Conservation (phyloP, 495 filamentous ascomycete species). For the Lichenothelia convexa region DNA sequence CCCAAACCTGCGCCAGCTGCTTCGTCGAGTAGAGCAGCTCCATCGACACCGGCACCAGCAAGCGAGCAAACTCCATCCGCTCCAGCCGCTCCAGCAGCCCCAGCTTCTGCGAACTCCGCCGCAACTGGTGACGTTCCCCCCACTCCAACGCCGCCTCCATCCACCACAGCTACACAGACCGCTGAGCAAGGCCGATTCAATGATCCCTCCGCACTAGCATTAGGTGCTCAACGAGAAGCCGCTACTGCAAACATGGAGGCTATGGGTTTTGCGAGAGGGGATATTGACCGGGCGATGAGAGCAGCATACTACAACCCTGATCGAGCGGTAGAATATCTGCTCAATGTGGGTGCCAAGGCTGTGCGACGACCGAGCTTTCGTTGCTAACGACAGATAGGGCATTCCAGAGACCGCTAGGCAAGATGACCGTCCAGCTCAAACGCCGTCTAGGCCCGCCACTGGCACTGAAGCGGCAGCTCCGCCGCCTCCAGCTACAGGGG, state of each 20-base stretch:
- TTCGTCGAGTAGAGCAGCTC: slow-evolving; percentile 34
- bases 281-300: slow-evolving; percentile 85
- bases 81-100: slow-evolving; percentile 38
- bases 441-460: slow-evolving; percentile 12
- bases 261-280: slow-evolving; percentile 78
- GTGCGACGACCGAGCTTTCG: neutral
- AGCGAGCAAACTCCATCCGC: slow-evolving; percentile 54
- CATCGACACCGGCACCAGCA: slow-evolving; percentile 41
- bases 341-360: slow-evolving; percentile 47
- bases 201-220: slow-evolving; percentile 64
- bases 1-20: slow-evolving; percentile 51
- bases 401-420: slow-evolving; percentile 71
- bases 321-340: slow-evolving; percentile 86
- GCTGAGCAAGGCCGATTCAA: slow-evolving; percentile 34
- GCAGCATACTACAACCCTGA: slow-evolving; percentile 95
- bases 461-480: slow-evolving; percentile 21
- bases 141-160: slow-evolving; percentile 54
- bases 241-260: slow-evolving; percentile 92
- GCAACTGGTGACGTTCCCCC: slow-evolving; percentile 34
- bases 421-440: slow-evolving; percentile 37
- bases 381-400: slow-evolving; percentile 34
- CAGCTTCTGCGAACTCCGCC: slow-evolving; percentile 30
- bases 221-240: slow-evolving; percentile 61
- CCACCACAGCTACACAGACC: slow-evolving; percentile 27
- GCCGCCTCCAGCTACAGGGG: slow-evolving; percentile 13